Conservation (phyloP, 164 flowering plant species). For the Magnolia kwangsiensis region DNA sequence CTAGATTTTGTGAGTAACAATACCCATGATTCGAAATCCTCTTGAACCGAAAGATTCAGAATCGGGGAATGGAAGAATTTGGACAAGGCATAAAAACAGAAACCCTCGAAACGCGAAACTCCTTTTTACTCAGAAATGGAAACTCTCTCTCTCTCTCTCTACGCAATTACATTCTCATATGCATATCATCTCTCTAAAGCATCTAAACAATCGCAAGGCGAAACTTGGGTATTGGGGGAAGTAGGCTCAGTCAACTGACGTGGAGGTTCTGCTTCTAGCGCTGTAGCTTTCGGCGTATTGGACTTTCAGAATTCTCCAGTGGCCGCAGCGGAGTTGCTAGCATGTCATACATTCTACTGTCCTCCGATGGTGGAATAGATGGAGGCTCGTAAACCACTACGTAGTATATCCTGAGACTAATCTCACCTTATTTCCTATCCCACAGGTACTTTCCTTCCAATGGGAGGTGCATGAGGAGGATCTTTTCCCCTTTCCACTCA, state of each 20-base stretch:
- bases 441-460: slow-evolving; percentile 61
- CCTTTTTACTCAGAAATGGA: no score
- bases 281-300: background rate
- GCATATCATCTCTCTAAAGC: no score
- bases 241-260: slow-evolving; percentile 4
- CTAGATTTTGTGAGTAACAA: no score
- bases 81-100: no score
- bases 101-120: no score
- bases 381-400: slow-evolving; percentile 18
- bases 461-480: slow-evolving; percentile 51
- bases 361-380: slow-evolving; percentile 16
- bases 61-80: no score
- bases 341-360: slow-evolving; percentile 6
- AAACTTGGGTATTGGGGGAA: background rate
- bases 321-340: slow-evolving; percentile 14
- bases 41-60: no score
- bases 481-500: slow-evolving; percentile 76
- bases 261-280: background rate
- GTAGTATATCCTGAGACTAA: slow-evolving; percentile 72
- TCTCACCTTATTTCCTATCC: slow-evolving; percentile 73
- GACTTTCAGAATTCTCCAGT: slow-evolving; percentile 9
- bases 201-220: no score
- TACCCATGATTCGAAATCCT: no score
- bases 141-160: no score
- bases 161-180: no score